Conservation (phyloP, 2,329 filamentous ascomycete genomes). For the Cryphonectria carpinicola region DNA sequence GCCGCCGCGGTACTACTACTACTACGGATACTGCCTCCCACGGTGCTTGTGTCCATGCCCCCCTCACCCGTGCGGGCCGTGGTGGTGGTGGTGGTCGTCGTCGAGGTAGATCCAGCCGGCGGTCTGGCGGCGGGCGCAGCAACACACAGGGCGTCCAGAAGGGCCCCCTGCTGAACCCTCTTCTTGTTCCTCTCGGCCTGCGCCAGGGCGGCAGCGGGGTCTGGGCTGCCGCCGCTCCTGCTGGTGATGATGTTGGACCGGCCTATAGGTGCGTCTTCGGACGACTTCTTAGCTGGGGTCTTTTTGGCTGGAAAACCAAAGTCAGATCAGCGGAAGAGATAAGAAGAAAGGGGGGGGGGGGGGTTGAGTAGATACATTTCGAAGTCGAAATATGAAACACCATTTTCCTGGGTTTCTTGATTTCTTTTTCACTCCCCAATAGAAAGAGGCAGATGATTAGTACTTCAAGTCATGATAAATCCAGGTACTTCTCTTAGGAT, state of each 20-base stretch:
- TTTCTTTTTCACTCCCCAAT: too few relatives aligned
- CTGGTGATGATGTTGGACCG: not conserved
- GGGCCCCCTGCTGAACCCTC: not conserved
- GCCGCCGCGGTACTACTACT: too few relatives aligned
- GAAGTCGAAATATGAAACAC: not conserved
- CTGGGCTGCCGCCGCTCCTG: not conserved
- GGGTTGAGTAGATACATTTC: not conserved
- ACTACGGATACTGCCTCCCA: too few relatives aligned
- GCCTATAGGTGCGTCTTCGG: not conserved
- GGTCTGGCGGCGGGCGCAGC: too few relatives aligned
- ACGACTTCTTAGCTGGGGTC: not conserved
- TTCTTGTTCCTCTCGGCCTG: not conserved
- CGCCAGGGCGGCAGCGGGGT: not conserved
- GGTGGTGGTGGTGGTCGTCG: not conserved
- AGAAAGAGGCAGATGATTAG: not conserved
- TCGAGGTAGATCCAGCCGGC: not conserved
- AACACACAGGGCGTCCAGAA: not conserved
- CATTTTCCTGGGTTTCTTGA: not conserved
- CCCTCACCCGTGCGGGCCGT: not conserved
- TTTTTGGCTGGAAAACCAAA: not conserved
- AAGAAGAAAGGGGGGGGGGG: too few relatives aligned
- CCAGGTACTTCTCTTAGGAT: not conserved
- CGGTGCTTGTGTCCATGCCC: too few relatives aligned
- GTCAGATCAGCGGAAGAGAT: not conserved
- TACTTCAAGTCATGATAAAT: not conserved